Percentiles rank a stretch among this genome's conserved stretches.
Evolutionary conservation across 2,329 filamentous ascomycete species (phyloP).

Genomic region (Diaporthe amygdali): DNA sequence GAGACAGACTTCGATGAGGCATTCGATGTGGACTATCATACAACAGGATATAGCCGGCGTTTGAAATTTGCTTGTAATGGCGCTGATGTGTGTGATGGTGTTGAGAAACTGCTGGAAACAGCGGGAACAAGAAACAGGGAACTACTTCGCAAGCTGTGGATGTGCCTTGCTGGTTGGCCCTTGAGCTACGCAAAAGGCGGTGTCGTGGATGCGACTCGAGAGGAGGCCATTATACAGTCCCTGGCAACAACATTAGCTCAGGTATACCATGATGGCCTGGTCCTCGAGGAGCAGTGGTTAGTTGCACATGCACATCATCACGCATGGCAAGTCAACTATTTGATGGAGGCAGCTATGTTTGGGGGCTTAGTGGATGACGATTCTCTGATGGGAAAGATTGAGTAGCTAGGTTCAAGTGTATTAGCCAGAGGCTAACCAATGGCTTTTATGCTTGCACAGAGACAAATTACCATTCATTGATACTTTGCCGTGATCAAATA

Average conservation of each 20-base stretch:
- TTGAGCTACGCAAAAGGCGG: slow-evolving; percentile 9
- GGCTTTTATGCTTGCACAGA: background rate
- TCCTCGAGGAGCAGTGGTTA: slow-evolving; percentile 11
- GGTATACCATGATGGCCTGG: slow-evolving; percentile 9
- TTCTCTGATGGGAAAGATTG: background rate
- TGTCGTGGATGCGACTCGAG: background rate
- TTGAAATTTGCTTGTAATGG: slow-evolving; percentile 7
- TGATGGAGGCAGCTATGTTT: slow-evolving; percentile 18
- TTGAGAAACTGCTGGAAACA: background rate
- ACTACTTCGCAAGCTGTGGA: slow-evolving; percentile 1
- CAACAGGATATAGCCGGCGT: slow-evolving; percentile 6
- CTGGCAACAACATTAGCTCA: background rate
- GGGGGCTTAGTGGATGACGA: background rate
- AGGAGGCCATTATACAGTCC: slow-evolving; percentile 5
- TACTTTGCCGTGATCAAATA: no score
- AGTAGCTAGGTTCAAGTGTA: background rate
- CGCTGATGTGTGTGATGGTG: background rate
- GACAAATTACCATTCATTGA: background rate
- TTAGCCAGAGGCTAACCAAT: background rate
- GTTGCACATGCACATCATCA: slow-evolving; percentile 10
- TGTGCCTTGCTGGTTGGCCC: background rate
- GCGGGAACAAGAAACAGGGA: background rate
- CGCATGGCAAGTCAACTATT: slow-evolving; percentile 12
- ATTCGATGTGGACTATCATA: background rate
- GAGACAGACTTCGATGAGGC: slow-evolving; percentile 14